phyloP scores from a whole-genome alignment of 805 yeast species.

The Suhomyces sp. region DNA sequence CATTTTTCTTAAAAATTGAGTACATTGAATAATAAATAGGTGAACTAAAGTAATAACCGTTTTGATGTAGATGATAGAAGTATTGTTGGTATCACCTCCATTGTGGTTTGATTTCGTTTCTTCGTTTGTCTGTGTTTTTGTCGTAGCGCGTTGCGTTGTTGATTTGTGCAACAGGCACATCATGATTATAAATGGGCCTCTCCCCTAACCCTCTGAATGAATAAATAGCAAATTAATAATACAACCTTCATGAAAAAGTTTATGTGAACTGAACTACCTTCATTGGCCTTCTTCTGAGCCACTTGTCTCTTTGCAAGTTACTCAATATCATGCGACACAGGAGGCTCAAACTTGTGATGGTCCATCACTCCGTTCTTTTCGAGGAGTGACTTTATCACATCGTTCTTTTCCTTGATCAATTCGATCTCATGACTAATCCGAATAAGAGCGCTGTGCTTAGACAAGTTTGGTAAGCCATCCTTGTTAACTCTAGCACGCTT shows the following conservation, averaged over 20 bases:
- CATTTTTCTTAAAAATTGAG: not conserved
- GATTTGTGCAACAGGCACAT: too few species aligned
- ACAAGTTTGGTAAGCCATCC: conserved; percentile 46
- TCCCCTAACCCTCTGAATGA: too few species aligned
- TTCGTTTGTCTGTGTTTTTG: too few species aligned
- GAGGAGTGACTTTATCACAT: conserved; percentile 28
- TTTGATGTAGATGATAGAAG: too few species aligned
- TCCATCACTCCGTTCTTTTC: conserved; percentile 7
- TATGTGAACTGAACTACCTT: conserved; percentile 2
- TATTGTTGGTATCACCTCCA: too few species aligned
- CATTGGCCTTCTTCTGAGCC: not conserved
- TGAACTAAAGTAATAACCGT: conserved; percentile 2
- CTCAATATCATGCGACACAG: conserved; percentile 4
- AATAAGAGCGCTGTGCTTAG: conserved; percentile 43
- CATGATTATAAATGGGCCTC: too few species aligned
- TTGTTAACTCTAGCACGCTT: conserved; percentile 41
- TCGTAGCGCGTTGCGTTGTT: too few species aligned
- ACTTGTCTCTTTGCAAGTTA: not conserved
- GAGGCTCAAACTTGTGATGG: conserved; percentile 5
- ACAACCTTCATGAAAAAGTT: conserved; percentile 2
- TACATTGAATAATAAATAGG: conserved; percentile 1
- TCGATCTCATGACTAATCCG: conserved; percentile 40
- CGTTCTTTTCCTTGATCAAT: conserved; percentile 34
- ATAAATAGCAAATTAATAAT: conserved; percentile 4
- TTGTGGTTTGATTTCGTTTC: too few species aligned